Percentiles rank a stretch among this genome's conserved stretches.
Conservation (phyloP, 441 rosid genomes). For the Adansonia madagascariensis region DNA sequence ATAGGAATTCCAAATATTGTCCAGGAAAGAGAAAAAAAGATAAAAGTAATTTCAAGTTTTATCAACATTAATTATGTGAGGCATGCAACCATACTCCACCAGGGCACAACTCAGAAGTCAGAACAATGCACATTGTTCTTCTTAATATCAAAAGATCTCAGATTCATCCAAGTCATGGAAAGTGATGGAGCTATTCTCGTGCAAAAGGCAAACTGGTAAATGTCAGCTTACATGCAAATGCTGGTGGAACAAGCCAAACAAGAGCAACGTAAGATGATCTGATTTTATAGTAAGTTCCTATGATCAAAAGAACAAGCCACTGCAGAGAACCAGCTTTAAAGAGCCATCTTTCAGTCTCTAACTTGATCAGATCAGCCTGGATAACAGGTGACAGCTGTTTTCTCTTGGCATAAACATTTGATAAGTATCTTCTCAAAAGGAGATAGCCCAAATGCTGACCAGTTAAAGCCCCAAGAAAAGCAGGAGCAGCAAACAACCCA, state of each 20-base stretch:
- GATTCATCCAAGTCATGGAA: conserved; percentile 22
- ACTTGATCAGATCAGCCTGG: conserved; percentile 62
- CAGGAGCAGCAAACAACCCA: conserved; percentile 91
- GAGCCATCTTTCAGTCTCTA: conserved; percentile 95
- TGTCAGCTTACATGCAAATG: conserved; percentile 85
- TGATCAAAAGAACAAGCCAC: conserved; percentile 75
- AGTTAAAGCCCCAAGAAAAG: conserved; percentile 80
- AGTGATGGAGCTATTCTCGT: conserved; percentile 13
- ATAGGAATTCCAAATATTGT: conserved; percentile 5
- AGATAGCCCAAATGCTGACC: conserved; percentile 86
- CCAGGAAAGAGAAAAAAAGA: not conserved
- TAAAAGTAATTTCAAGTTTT: not conserved
- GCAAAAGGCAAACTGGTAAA: conserved; percentile 19
- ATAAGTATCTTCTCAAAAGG: conserved; percentile 56
- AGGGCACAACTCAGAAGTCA: conserved; percentile 22
- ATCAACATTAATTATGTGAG: conserved; percentile 20
- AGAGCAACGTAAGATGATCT: conserved; percentile 88
- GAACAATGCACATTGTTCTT: conserved; percentile 14
- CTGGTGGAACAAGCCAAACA: conserved; percentile 89
- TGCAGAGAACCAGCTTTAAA: conserved; percentile 86
- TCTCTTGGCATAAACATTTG: conserved; percentile 52
- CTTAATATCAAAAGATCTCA: conserved; percentile 17
- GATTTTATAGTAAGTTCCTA: conserved; percentile 75
- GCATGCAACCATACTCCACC: conserved; percentile 13
- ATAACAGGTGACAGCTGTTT: conserved; percentile 50